A percentile compares a stretch with the other conserved stretches of the same genome.
These are phyloP conservation scores for Salvia sclarea DNA, from an alignment of 305 asterid genomes.

Conservation along the genomic window DNA sequence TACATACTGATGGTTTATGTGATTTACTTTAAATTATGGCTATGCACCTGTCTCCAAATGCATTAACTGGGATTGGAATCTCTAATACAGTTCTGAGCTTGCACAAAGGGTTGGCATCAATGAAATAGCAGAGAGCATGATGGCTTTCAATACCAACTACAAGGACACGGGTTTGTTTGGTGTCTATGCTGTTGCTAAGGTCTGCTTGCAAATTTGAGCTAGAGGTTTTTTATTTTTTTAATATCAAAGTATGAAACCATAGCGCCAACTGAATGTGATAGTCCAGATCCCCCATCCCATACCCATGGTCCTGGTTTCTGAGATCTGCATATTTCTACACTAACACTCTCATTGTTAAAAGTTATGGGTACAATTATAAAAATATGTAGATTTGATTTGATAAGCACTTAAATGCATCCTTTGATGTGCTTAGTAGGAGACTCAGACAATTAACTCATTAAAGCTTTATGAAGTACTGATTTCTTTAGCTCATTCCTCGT, in stretches of 20 bases:
- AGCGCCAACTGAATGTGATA: background rate
- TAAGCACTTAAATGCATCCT: no score
- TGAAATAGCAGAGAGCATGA: conserved; percentile 89
- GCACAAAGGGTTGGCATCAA: conserved; percentile 79
- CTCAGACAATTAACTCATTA: no score
- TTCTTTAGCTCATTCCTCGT: background rate
- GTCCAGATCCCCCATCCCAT: background rate
- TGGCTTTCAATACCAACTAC: conserved; percentile 94
- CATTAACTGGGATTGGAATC: conserved; percentile 28
- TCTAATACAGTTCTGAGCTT: conserved; percentile 65
- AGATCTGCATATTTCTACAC: background rate
- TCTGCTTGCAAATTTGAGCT: conserved; percentile 19
- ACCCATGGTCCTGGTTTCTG: background rate
- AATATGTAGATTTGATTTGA: background rate
- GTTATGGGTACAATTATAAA: background rate
- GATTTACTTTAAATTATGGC: background rate
- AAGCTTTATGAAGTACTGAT: no score
- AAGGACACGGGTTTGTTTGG: conserved; percentile 96
- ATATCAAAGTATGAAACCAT: background rate
- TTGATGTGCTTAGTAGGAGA: no score
- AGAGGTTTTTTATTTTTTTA: background rate
- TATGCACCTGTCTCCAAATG: background rate
- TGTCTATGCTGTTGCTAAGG: conserved; percentile 96
- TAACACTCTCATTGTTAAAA: background rate
- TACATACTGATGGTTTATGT: background rate